Base-by-base conservation (phyloP, 805 yeast genomes). In the Myxozyma kluyveri region DNA sequence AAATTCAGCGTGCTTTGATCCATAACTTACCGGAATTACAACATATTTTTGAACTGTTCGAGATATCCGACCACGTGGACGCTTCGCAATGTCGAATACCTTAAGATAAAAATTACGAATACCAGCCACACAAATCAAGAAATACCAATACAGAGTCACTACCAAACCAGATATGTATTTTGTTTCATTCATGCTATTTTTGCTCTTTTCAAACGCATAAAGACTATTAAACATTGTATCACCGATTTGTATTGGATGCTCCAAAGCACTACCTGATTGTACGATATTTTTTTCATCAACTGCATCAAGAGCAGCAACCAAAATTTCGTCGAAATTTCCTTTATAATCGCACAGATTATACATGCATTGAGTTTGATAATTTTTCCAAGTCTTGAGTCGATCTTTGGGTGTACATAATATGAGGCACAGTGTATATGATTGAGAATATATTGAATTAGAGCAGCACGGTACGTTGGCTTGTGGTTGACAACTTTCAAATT, bases 21-120 rank as follows among this genome's bases (percentile, higher is more conserved):
- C 42, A 29, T 61, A 56, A 24, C 65, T 45, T 3, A 69, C 61
- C 1, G 73, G 71, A 18, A 67, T 39, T 10, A 57, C 52, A 17
- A 53, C 9, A 12, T 49, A 21, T 12, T 17, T 26, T 40, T 53
- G 57, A 21, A 53, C 35, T 21, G n/a, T 23, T 10, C 39, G 21
- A 7, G 45, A 33, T 2, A 49, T 26, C 21, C 40, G 38, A 18
- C 45, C 39, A 4, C 44, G 50, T 2, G 49, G 45, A 4, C 26
- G 23, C 19, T 27, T 42, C 21, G 18, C 35, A 5, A 12, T 9
- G 17, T 45, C 47, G 9, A 40, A 41, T 3, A 26, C 26, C 7
- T 12, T 12, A 5, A 6, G 14, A 29, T 50, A 45, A 1, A 43
- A 27, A 5, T 37, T 29, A 12, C 22, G 18, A 3, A 35, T 3